Evolutionary conservation across 2,329 filamentous ascomycete genomes (phyloP).

Genomic region (Lasiodiplodia sp.): DNA sequence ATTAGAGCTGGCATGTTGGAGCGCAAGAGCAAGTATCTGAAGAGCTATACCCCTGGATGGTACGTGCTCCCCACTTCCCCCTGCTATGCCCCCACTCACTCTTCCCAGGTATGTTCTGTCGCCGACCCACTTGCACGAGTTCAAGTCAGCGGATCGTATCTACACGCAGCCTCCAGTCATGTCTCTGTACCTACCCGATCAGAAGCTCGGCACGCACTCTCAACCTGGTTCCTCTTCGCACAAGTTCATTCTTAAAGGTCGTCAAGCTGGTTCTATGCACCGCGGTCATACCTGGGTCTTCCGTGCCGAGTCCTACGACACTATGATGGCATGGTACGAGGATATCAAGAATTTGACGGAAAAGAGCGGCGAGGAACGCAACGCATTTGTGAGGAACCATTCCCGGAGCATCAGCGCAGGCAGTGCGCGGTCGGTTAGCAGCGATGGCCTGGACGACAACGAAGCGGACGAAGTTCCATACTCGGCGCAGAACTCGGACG

Average conservation of each 20-base stretch:
- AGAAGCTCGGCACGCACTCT: conserved; percentile 93
- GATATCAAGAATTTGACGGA: conserved; percentile 91
- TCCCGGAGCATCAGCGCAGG: conserved; percentile 76
- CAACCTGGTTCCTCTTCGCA: conserved; percentile 82
- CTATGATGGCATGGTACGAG: conserved; percentile 96
- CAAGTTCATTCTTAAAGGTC: conserved; percentile 97
- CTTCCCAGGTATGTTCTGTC: conserved; percentile 84
- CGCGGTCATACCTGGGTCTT: conserved; percentile 76
- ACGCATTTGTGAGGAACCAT: conserved; percentile 84
- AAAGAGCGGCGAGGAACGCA: conserved; percentile 85
- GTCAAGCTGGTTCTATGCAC: conserved; percentile 92
- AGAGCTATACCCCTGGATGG: conserved; percentile 97
- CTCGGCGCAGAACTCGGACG: conserved; percentile 63
- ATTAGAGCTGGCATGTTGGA: conserved; percentile 91
- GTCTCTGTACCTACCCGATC: conserved; percentile 93
- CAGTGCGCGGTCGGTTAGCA: conserved; percentile 63
- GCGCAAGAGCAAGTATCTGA: conserved; percentile 98
- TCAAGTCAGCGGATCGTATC: conserved; percentile 95
- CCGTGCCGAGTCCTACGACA: conserved; percentile 77
- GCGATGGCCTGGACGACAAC: conserved; percentile 79
- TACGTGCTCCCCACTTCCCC: conserved; percentile 54
- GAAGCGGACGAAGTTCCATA: conserved; percentile 63
- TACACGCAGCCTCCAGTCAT: conserved; percentile 85
- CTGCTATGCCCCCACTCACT: conserved; percentile 29
- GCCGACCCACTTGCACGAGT: conserved; percentile 96